These are phyloP conservation scores for Plantago ovata DNA, from an alignment of 257 asterid genomes.

Conservation along the genomic window DNA sequence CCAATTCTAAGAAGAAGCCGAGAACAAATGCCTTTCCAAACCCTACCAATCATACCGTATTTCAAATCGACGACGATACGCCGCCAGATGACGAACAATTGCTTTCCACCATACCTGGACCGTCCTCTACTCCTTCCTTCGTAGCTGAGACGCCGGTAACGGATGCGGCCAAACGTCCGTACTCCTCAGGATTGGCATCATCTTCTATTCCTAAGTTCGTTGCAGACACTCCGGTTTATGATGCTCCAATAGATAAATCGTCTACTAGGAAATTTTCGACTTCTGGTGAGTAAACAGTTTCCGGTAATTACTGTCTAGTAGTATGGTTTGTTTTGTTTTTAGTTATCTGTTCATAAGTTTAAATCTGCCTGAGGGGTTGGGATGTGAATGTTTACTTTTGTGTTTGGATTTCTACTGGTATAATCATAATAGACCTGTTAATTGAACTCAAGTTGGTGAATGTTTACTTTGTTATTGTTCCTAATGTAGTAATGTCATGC, in stretches of 20 bases:
- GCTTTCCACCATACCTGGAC: constrained; percentile 9
- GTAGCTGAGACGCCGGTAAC: constrained; percentile 66
- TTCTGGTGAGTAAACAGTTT: constrained; percentile 29
- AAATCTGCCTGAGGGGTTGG: too few relatives aligned
- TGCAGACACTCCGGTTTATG: constrained; percentile 61
- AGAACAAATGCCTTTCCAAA: constrained; percentile 32
- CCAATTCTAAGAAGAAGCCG: constrained; percentile 56
- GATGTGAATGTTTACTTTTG: too few relatives aligned
- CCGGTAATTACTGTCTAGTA: background rate
- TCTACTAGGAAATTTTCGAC: constrained; percentile 27
- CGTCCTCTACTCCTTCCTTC: constrained; percentile 31
- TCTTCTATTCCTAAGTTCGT: constrained; percentile 36
- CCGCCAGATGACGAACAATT: constrained; percentile 36
- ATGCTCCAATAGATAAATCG: constrained; percentile 37
- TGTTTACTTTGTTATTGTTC: too few relatives aligned
- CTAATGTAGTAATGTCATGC: background rate
- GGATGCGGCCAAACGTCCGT: constrained; percentile 28
- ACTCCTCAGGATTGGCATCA: constrained; percentile 11
- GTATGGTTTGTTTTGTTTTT: constrained; percentile 1
- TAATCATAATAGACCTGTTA: too few relatives aligned
- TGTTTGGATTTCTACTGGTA: background rate
- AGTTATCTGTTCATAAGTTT: background rate
- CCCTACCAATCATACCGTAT: constrained; percentile 50
- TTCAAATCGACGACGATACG: constrained; percentile 67
- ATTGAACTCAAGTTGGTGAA: too few relatives aligned